Conservation (phyloP, 805 yeast species). For the Saccharomycopsis sp. region DNA sequence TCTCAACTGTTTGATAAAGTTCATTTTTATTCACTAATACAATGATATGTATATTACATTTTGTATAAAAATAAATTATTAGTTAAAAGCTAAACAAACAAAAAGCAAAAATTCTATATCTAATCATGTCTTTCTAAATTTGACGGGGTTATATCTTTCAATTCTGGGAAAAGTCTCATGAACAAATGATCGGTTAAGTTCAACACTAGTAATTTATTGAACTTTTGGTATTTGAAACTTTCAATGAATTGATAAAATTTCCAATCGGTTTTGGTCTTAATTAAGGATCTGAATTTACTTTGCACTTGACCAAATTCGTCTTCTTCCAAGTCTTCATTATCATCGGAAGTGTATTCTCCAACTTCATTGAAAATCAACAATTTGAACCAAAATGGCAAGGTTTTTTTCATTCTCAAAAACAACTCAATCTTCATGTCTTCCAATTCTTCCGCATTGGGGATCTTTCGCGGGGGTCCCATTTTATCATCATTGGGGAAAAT, state of each 20-base stretch:
- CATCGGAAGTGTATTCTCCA: slow-evolving; percentile 20
- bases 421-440: slow-evolving; percentile 22
- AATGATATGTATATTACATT: no score
- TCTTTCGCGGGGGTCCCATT: slow-evolving; percentile 38
- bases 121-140: slow-evolving; percentile 14
- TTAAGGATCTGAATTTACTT: slow-evolving; percentile 7
- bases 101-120: no score
- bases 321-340: slow-evolving; percentile 22
- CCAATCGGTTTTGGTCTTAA: slow-evolving; percentile 16
- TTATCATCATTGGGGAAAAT: slow-evolving; percentile 39
- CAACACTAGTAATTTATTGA: slow-evolving; percentile 35
- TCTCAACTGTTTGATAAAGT: no score
- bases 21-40: no score
- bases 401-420: slow-evolving; percentile 20
- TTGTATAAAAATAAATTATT: not conserved
- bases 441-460: slow-evolving; percentile 33
- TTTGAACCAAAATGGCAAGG: slow-evolving; percentile 20
- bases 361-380: slow-evolving; percentile 18
- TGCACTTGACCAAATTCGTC: not conserved
- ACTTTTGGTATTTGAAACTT: slow-evolving; percentile 26
- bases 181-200: slow-evolving; percentile 33
- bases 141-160: slow-evolving; percentile 18
- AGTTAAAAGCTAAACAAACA: not conserved
- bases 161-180: slow-evolving; percentile 31
- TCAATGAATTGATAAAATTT: slow-evolving; percentile 23